Conservation (phyloP, 805 yeast genomes). For the Saccharomycopsis vini region DNA sequence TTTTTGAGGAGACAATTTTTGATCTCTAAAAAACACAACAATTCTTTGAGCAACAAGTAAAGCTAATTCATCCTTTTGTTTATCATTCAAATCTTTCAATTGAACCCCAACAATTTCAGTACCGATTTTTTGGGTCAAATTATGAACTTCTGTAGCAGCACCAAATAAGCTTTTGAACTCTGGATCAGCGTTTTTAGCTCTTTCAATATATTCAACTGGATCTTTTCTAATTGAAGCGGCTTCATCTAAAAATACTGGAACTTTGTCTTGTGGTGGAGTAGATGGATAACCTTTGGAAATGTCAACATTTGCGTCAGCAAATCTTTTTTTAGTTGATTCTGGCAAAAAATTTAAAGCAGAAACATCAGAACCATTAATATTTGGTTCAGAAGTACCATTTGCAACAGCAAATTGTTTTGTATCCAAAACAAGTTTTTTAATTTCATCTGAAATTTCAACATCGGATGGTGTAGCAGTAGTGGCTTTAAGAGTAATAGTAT, state of each 20-base stretch:
- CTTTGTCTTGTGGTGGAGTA: slow-evolving; percentile 26
- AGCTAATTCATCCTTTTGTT: slow-evolving; percentile 40
- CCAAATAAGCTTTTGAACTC: slow-evolving; percentile 31
- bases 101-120: slow-evolving; percentile 42
- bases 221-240: slow-evolving; percentile 30
- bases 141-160: slow-evolving; percentile 33
- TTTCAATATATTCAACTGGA: slow-evolving; percentile 27
- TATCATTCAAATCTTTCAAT: slow-evolving; percentile 31
- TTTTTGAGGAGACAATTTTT: slow-evolving; percentile 34
- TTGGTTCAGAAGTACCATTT: not conserved
- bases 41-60: slow-evolving; percentile 37
- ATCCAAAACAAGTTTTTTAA: not conserved
- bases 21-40: slow-evolving; percentile 42
- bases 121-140: slow-evolving; percentile 38
- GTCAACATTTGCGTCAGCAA: slow-evolving; percentile 28
- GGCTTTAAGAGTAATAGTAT: not conserved
- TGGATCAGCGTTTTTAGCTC: slow-evolving; percentile 30
- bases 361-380: slow-evolving; percentile 16
- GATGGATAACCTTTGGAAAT: slow-evolving; percentile 33
- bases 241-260: slow-evolving; percentile 34
- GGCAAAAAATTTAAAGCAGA: slow-evolving; percentile 21
- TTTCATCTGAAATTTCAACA: not conserved
- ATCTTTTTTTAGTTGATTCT: slow-evolving; percentile 23
- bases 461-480: not conserved
- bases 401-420: not conserved